Evolutionary conservation across 805 yeast species (phyloP).

Genomic region (Zygosaccharomyces bailii): DNA sequence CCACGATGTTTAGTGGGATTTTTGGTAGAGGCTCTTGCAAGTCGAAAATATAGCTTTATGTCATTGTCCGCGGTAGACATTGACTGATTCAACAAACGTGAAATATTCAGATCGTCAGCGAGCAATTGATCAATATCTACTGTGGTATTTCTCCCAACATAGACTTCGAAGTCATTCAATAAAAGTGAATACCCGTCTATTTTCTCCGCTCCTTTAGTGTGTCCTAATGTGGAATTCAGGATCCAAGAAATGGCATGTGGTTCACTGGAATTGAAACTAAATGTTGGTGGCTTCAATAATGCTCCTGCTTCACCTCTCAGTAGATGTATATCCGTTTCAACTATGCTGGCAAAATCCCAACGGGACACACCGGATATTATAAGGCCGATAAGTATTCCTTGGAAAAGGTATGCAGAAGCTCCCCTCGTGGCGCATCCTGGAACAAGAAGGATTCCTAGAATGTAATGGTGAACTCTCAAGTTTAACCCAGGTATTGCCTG

Average conservation of each 20-base stretch:
- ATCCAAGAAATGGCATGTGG: conserved; percentile 33
- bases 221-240: conserved; percentile 15
- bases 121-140: conserved; percentile 43
- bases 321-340: conserved; percentile 67
- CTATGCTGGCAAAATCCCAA: conserved; percentile 91
- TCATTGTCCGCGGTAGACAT: conserved; percentile 24
- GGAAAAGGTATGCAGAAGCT: conserved; percentile 65
- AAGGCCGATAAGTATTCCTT: conserved; percentile 80
- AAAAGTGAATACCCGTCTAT: conserved; percentile 59
- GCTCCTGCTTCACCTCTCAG: conserved; percentile 71
- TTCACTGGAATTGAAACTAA: conserved; percentile 25
- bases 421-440: conserved; percentile 85
- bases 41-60: conserved; percentile 47
- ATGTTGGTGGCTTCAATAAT: conserved; percentile 46
- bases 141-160: conserved; percentile 50
- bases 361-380: conserved; percentile 79
- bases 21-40: conserved; percentile 49
- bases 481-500: conserved; percentile 61
- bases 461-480: conserved; percentile 76
- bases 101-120: conserved; percentile 30
- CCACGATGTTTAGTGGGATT: conserved; percentile 42
- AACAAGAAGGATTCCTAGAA: conserved; percentile 68
- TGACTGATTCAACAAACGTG: conserved; percentile 34
- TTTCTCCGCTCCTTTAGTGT: conserved; percentile 28
- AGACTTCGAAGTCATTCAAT: conserved; percentile 76